Evolutionary conservation across 73 alveolate genomes (phyloP).

Genomic region (Paramecium pentaurelia): DNA sequence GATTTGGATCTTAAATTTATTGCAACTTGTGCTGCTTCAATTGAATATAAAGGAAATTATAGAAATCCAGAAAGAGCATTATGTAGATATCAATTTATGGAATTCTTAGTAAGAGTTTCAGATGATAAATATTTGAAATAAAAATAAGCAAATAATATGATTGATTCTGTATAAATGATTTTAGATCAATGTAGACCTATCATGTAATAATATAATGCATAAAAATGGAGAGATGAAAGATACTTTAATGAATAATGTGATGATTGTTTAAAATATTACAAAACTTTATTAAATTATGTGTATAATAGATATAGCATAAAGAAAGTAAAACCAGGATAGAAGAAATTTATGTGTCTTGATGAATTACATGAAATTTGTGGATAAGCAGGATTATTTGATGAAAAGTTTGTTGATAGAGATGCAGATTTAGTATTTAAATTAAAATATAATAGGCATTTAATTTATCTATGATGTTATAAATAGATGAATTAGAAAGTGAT

Average conservation of each 20-base stretch:
- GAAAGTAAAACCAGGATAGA: constrained; percentile 72
- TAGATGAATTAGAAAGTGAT: constrained; percentile 70
- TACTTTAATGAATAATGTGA: constrained; percentile 75
- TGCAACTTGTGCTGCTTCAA: constrained; percentile 62
- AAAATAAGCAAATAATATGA: constrained; percentile 13
- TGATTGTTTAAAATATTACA: constrained; percentile 64
- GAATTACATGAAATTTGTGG: constrained; percentile 64
- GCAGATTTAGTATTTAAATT: constrained; percentile 14
- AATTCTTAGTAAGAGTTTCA: constrained; percentile 67
- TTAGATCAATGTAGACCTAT: constrained; percentile 59
- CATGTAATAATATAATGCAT: constrained; percentile 57
- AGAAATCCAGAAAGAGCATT: constrained; percentile 68
- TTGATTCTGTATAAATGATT: constrained; percentile 69
- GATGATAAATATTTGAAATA: constrained; percentile 62
- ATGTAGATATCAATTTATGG: constrained; percentile 67
- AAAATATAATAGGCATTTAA: constrained; percentile 47
- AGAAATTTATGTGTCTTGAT: constrained; percentile 76
- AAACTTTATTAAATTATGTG: constrained; percentile 54
- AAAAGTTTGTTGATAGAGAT: constrained; percentile 73
- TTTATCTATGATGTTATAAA: constrained; percentile 73
- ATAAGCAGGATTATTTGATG: constrained; percentile 68
- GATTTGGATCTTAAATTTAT: constrained; percentile 72
- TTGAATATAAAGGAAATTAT: constrained; percentile 49
- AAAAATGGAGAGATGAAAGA: constrained; percentile 75
- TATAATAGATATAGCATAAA: constrained; percentile 63